Conservation (phyloP, 2,329 filamentous ascomycete species). For the Epichloe baconii region DNA sequence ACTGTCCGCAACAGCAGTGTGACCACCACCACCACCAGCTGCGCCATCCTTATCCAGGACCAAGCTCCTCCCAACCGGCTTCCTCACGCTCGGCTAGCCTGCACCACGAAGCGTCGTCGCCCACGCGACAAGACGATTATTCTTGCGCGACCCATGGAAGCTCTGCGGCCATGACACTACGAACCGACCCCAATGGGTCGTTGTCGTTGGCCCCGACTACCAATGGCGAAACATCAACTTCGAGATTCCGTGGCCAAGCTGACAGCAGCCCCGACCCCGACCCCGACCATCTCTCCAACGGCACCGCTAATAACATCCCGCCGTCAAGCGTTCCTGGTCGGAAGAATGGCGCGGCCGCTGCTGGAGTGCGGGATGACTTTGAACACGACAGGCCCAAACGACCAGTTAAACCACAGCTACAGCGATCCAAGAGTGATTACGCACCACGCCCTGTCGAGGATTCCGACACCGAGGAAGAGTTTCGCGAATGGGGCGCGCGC, state of each 20-base stretch:
- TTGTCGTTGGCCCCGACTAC: conserved; percentile 14
- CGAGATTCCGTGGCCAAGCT: conserved; percentile 15
- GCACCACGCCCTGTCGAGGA: conserved; percentile 29
- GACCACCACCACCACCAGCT: background rate
- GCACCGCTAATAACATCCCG: conserved; percentile 21
- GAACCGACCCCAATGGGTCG: conserved; percentile 20
- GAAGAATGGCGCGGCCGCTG: conserved; percentile 20
- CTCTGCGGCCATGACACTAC: conserved; percentile 19
- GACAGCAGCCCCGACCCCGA: conserved; percentile 18
- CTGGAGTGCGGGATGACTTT: conserved; percentile 18
- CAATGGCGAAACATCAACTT: conserved; percentile 19
- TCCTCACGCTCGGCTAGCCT: conserved; percentile 6
- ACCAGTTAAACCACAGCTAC: conserved; percentile 35
- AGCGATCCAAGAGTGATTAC: conserved; percentile 46
- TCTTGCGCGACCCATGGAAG: conserved; percentile 11
- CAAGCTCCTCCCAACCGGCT: conserved; percentile 14
- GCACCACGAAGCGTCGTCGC: conserved; percentile 11
- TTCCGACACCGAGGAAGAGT: conserved; percentile 28
- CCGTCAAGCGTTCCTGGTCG: conserved; percentile 34
- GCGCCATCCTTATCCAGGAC: conserved; percentile 5
- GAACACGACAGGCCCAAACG: conserved; percentile 24
- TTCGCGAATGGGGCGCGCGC: conserved; percentile 46
- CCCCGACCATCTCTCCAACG: conserved; percentile 16
- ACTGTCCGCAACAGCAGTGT: conserved; percentile 4
- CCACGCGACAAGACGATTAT: conserved; percentile 12